Base-by-base conservation (phyloP, 805 yeast species). In the Candida taoyuanica region DNA sequence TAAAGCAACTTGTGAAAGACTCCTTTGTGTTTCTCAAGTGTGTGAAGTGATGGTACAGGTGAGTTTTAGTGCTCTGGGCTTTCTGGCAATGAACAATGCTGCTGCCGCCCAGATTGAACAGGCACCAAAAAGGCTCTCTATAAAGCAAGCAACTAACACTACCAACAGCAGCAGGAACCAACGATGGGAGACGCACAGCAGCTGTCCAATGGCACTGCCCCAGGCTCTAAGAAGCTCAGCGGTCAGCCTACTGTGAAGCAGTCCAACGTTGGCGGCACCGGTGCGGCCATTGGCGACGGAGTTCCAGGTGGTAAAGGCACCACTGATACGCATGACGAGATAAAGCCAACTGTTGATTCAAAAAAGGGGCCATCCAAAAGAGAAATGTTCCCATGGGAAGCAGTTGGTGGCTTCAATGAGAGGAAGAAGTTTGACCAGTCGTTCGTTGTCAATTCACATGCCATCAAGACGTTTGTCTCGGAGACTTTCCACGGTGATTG, bases 401-500 rank as follows among this genome's bases (percentile, higher is more conserved):
- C 43, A 7, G 55, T 65, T 33, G 66, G 63, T 25, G 46, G 47
- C 7, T 56, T 49, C 33, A 53, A 52, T 35, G 56, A 51, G 34
- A 49, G 52, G 23, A 43, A 42, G 29, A 44, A 39, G 32, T 54
- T 53, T 32, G 52, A 52, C 40, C 42, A 39, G 28, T 34, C 50
- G n/a, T 48, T 53, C 33, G 30, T 56, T 11, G 39, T 44, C 19
- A 50, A 52, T 28, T 52, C 70, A 20, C 61, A 63, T 21, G 56
- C 62, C 3, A 60, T 82, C 29, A 78, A 76, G 53, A 65, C 72
- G 14, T 85, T 80, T 47, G 75, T 85, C 28, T 55, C 70, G 35
- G 93, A 85, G 58, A 81, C 73, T 39, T 81, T 81, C 52, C 78
- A 71, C 48, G 76, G 81, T 12, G 95, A 85, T 58, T 71, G 80